A percentile compares a stretch with the other conserved stretches of the same genome.
Conservation (phyloP, 2,329 filamentous ascomycete genomes). For the Xylariaceae sp. region DNA sequence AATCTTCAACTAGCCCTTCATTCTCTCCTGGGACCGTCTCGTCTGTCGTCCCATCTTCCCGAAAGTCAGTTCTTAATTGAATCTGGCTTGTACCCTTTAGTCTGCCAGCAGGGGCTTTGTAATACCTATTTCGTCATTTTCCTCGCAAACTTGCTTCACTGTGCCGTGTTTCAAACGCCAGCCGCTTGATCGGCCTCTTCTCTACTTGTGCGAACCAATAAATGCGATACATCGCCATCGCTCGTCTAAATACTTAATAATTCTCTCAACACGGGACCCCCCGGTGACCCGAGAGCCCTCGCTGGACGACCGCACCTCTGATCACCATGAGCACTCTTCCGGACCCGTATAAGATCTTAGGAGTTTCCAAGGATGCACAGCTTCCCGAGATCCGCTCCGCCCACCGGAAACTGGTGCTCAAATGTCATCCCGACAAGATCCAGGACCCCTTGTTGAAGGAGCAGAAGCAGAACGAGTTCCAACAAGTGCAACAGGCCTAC, state of each 20-base stretch:
- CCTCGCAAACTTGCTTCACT: conserved; percentile 8
- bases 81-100: conserved; percentile 25
- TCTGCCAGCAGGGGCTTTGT: conserved; percentile 18
- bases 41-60: conserved; percentile 12
- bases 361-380: conserved; percentile 68
- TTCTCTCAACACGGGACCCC: conserved; percentile 7
- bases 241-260: conserved; percentile 20
- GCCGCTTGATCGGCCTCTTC: conserved; percentile 23
- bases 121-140: conserved; percentile 15
- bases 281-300: conserved; percentile 12
- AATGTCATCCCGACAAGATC: conserved; percentile 89
- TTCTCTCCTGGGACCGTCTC: conserved; percentile 17
- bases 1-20: conserved; percentile 15
- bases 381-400: conserved; percentile 69
- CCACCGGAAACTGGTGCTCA: conserved; percentile 81
- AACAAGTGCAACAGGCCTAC: conserved; percentile 88
- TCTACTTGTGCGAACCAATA: conserved; percentile 21
- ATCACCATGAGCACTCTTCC: conserved; percentile 48
- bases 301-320: conserved; percentile 17
- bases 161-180: conserved; percentile 22
- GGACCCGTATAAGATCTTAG: conserved; percentile 78
- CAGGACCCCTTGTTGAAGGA: conserved; percentile 72
- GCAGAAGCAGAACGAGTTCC: conserved; percentile 80
- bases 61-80: conserved; percentile 33
- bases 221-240: conserved; percentile 21